Evolutionary conservation across 2,329 filamentous ascomycete genomes (phyloP).

Genomic region (Aspergillus tubingensis): DNA sequence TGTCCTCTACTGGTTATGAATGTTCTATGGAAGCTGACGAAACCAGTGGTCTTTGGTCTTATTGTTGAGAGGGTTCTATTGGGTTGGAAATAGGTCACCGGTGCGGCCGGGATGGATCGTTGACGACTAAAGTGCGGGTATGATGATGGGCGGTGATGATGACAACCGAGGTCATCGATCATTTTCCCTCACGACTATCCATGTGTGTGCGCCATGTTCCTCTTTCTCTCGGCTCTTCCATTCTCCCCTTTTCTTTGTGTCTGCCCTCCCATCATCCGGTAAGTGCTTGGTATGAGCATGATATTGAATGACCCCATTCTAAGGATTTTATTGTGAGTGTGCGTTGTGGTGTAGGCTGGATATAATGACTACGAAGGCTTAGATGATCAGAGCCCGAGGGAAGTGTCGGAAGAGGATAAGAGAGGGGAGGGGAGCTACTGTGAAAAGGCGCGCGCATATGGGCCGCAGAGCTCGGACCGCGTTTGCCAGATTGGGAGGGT

Average conservation of each 20-base stretch:
- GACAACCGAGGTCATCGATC: not conserved
- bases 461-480: slow-evolving; percentile 17
- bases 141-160: not conserved
- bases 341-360: too few relatives aligned
- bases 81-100: not conserved
- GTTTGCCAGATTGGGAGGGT: slow-evolving; percentile 16
- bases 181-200: too few relatives aligned
- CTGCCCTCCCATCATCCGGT: too few relatives aligned
- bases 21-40: slow-evolving; percentile 20
- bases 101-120: not conserved
- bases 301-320: too few relatives aligned
- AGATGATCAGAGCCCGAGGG: too few relatives aligned
- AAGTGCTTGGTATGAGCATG: too few relatives aligned
- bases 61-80: not conserved
- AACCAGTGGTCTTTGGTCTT: slow-evolving; percentile 7
- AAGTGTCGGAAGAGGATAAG: too few relatives aligned
- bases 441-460: not conserved
- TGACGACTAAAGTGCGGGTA: not conserved
- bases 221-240: not conserved
- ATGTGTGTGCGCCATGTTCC: not conserved
- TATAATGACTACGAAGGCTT: too few relatives aligned
- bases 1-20: slow-evolving; percentile 17
- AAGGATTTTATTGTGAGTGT: too few relatives aligned
- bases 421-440: too few relatives aligned
- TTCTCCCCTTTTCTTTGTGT: not conserved